Conservation (phyloP, 805 yeast genomes). For the Lipomyces sp. region DNA sequence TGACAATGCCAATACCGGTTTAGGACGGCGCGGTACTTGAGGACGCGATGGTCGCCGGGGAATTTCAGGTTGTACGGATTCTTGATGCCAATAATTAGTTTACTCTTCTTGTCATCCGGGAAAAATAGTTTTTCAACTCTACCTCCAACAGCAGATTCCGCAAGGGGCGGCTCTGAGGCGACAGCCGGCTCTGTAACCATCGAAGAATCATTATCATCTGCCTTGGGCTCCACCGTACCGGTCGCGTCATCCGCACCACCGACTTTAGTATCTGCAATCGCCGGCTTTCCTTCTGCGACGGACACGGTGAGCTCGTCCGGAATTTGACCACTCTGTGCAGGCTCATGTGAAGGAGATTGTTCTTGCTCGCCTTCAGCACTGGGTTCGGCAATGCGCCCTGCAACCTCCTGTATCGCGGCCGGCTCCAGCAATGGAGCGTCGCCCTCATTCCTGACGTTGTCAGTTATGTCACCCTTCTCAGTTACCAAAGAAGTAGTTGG, state of each 20-base stretch:
- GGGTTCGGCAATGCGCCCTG: not conserved
- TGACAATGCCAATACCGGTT: not conserved
- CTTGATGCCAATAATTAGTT: not conserved
- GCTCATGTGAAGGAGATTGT: not conserved
- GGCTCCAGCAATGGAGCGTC: not conserved
- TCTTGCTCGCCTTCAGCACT: not conserved
- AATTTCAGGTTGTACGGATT: constrained; percentile 5
- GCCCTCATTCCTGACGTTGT: not conserved
- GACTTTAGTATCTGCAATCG: not conserved
- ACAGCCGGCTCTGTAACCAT: not conserved
- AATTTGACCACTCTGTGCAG: not conserved
- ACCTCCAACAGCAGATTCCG: not conserved
- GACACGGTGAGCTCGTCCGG: not conserved
- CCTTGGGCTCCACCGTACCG: not conserved
- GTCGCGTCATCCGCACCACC: too few species aligned
- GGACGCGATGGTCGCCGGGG: constrained; percentile 28
- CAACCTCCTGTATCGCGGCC: not conserved
- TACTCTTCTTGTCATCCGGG: not conserved
- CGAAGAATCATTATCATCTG: not conserved
- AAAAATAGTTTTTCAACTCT: not conserved
- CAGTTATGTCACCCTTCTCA: not conserved
- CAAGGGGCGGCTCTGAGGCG: not conserved
- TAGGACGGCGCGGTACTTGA: constrained; percentile 22
- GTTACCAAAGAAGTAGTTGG: not conserved
- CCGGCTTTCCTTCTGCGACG: not conserved